A percentile compares a stretch with the other conserved stretches of the same genome.
Conservation (phyloP, 768 basidiomycete species). For the Amanita jacksonii region DNA sequence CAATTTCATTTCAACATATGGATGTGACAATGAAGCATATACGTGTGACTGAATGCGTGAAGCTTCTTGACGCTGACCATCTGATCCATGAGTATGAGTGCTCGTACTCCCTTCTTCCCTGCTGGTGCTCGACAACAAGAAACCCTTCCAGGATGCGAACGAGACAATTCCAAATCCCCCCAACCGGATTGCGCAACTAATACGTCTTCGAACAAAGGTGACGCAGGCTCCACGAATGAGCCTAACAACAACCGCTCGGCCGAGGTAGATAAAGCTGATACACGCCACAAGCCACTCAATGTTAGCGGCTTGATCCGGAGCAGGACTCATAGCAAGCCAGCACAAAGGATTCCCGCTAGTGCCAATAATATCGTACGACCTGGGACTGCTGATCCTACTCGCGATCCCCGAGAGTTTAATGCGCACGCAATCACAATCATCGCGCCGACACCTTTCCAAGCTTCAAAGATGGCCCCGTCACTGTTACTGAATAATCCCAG, state of each 20-base stretch:
- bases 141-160: slow-evolving; percentile 6
- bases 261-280: neutral
- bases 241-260: neutral
- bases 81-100: slow-evolving; percentile 10
- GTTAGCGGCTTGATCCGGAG: slow-evolving; percentile 4
- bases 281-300: slow-evolving; percentile 2
- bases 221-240: neutral
- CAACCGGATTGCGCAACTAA: no score
- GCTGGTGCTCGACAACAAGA: slow-evolving; percentile 10
- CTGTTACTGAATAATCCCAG: slow-evolving; percentile 15
- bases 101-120: slow-evolving; percentile 15
- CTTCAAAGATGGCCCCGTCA: slow-evolving; percentile 2
- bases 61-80: neutral
- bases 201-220: neutral
- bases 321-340: slow-evolving; percentile 1
- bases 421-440: slow-evolving; percentile 5
- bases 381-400: slow-evolving; percentile 23
- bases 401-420: slow-evolving; percentile 16
- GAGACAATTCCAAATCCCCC: neutral
- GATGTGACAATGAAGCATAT: neutral
- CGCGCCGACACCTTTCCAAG: slow-evolving; percentile 6
- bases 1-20: neutral
- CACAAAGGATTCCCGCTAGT: slow-evolving; percentile 8
- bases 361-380: slow-evolving; percentile 13
- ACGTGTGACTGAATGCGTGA: neutral